phyloP scores from a whole-genome alignment of 1,284 basidiomycete genomes.

The Heterobasidion irregulare region DNA sequence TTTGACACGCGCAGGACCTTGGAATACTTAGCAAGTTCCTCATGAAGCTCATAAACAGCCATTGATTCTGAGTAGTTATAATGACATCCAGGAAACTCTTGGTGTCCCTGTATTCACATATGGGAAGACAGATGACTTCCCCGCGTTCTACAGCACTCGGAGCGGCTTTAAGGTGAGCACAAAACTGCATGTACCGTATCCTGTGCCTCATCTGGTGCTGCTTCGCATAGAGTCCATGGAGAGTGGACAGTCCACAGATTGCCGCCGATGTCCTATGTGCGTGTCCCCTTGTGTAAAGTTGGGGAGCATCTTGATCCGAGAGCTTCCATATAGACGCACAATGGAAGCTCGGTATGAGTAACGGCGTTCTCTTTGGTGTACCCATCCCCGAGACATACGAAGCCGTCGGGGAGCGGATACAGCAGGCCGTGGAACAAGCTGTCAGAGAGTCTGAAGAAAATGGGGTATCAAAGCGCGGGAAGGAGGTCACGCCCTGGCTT shows the following conservation, averaged over 20 bases:
- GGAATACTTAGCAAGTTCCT: slow-evolving; percentile 75
- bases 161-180: slow-evolving; percentile 73
- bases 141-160: slow-evolving; percentile 86
- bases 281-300: slow-evolving; percentile 15
- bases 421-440: slow-evolving; percentile 80
- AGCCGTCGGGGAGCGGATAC: slow-evolving; percentile 59
- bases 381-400: slow-evolving; percentile 84
- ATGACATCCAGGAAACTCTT: slow-evolving; percentile 73
- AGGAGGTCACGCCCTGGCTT: slow-evolving; percentile 95
- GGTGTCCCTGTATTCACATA: slow-evolving; percentile 91
- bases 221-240: slow-evolving; percentile 58
- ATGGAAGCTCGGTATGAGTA: slow-evolving; percentile 52
- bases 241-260: slow-evolving; percentile 44
- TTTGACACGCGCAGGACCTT: slow-evolving; percentile 55
- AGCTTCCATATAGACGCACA: slow-evolving; percentile 41
- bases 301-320: too few relatives aligned
- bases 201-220: neutral
- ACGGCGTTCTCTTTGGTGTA: slow-evolving; percentile 79
- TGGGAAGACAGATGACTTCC: slow-evolving; percentile 73
- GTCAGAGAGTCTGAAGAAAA: slow-evolving; percentile 77
- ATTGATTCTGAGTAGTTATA: neutral
- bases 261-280: slow-evolving; percentile 70
- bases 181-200: neutral
- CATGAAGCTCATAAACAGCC: neutral
- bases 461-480: slow-evolving; percentile 78